phyloP scores from a whole-genome alignment of 306 rosid genomes.

The Rosa persica region DNA sequence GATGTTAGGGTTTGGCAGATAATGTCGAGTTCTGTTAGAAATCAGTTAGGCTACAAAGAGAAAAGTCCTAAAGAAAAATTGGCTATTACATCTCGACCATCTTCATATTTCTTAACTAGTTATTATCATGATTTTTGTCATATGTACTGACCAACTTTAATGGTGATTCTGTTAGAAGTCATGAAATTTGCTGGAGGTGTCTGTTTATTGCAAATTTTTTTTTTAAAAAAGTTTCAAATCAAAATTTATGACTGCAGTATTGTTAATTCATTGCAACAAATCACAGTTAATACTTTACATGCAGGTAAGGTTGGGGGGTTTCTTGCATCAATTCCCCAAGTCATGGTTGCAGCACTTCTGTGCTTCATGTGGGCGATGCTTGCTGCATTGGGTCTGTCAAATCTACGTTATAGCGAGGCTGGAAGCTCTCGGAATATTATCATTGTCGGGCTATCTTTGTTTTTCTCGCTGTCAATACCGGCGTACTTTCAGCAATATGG shows the following conservation, averaged over 20 bases:
- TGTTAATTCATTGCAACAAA: neutral
- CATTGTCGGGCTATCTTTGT: conserved; percentile 90
- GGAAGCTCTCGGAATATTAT: conserved; percentile 98
- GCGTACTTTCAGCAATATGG: conserved; percentile 98
- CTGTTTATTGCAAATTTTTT: neutral
- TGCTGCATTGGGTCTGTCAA: conserved; percentile 90
- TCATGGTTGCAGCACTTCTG: conserved; percentile 96
- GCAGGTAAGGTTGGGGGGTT: conserved; percentile 98
- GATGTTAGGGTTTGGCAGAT: neutral
- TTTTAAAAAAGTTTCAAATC: neutral
- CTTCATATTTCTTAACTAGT: neutral
- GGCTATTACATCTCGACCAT: neutral
- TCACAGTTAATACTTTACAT: neutral
- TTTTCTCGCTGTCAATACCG: conserved; percentile 89
- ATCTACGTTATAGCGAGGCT: conserved; percentile 97
- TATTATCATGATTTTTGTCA: neutral
- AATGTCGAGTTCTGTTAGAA: neutral
- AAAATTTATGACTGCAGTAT: neutral
- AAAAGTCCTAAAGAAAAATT: neutral
- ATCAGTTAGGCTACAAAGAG: neutral
- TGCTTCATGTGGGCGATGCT: conserved; percentile 99
- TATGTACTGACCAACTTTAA: neutral
- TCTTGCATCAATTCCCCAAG: conserved; percentile 93
- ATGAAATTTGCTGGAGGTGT: neutral
- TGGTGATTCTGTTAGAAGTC: neutral